Evolutionary conservation across 352 stramenopile species (phyloP).

Genomic region (Phytophthora lateralis): DNA sequence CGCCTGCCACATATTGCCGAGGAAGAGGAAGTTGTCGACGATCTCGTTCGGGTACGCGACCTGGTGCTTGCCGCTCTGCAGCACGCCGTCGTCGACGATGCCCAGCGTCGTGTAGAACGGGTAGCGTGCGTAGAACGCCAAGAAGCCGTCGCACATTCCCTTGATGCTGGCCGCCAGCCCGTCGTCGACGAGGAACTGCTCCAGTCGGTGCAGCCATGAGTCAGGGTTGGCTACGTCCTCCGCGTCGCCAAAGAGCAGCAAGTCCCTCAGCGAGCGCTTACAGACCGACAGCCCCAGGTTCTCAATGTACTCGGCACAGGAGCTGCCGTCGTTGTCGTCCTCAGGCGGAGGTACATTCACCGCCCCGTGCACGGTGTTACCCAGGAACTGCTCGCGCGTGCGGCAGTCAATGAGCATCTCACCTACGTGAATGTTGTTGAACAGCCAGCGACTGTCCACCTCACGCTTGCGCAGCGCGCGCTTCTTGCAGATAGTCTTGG

Average conservation of each 20-base stretch:
- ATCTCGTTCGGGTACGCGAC: conserved; percentile 81
- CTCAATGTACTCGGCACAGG: conserved; percentile 22
- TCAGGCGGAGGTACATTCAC: conserved; percentile 59
- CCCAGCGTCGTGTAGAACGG: conserved; percentile 66
- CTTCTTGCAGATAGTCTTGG: conserved; percentile 17
- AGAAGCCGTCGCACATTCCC: conserved; percentile 46
- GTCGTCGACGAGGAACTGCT: conserved; percentile 54
- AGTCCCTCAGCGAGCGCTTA: conserved; percentile 53
- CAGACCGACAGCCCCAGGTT: conserved; percentile 28
- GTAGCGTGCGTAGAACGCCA: conserved; percentile 50
- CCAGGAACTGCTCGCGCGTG: conserved; percentile 27
- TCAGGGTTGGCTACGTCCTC: conserved; percentile 28
- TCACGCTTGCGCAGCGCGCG: conserved; percentile 17
- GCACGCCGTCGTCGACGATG: conserved; percentile 24
- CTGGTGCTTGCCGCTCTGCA: conserved; percentile 39
- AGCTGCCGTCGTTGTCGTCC: conserved; percentile 20
- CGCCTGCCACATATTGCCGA: conserved; percentile 82
- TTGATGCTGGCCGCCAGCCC: conserved; percentile 51
- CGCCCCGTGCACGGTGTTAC: conserved; percentile 52
- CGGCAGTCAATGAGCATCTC: conserved; percentile 69
- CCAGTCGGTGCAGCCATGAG: conserved; percentile 46
- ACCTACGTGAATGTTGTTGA: conserved; percentile 75
- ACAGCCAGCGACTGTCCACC: conserved; percentile 71
- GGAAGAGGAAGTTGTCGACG: conserved; percentile 62
- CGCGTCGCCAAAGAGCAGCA: conserved; percentile 56